phyloP scores from a whole-genome alignment of 257 asterid genomes.

The Orobanche coerulescens region DNA sequence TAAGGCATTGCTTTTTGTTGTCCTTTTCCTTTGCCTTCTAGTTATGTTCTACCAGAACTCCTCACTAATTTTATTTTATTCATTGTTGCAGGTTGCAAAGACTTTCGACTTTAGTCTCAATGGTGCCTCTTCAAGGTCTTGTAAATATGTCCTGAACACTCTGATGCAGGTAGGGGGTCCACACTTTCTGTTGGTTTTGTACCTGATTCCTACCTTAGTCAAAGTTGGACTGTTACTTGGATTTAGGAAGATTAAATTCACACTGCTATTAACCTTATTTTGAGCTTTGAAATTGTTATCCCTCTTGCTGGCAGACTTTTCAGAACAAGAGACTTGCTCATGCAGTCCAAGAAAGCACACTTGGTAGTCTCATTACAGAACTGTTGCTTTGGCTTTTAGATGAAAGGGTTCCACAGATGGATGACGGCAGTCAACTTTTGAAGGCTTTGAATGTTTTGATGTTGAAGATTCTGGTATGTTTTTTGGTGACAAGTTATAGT shows the following conservation, averaged over 20 bases:
- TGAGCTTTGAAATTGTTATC: slow-evolving; percentile 13
- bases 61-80: slow-evolving; percentile 17
- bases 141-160: slow-evolving; percentile 97
- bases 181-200: slow-evolving; percentile 9
- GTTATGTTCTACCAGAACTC: slow-evolving; percentile 11
- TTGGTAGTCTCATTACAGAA: slow-evolving; percentile 86
- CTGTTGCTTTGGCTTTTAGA: slow-evolving; percentile 98
- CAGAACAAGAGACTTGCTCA: slow-evolving; percentile 84
- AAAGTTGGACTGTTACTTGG: slow-evolving; percentile 4
- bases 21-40: not conserved
- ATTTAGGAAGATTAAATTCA: not conserved
- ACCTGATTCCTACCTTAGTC: slow-evolving; percentile 7
- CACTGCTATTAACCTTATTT: not conserved
- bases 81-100: slow-evolving; percentile 68
- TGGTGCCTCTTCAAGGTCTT: slow-evolving; percentile 97
- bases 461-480: slow-evolving; percentile 83
- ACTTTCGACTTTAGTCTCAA: slow-evolving; percentile 87
- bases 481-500: too few species aligned
- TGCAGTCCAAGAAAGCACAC: slow-evolving; percentile 85
- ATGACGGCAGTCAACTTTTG: slow-evolving; percentile 97
- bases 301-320: slow-evolving; percentile 60
- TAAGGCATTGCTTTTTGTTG: slow-evolving; percentile 40
- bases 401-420: slow-evolving; percentile 97
- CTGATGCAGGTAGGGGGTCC: slow-evolving; percentile 73
- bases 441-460: slow-evolving; percentile 94